Base-by-base conservation (phyloP, 202 grass and related monocot genomes). In the Zizania palustris region DNA sequence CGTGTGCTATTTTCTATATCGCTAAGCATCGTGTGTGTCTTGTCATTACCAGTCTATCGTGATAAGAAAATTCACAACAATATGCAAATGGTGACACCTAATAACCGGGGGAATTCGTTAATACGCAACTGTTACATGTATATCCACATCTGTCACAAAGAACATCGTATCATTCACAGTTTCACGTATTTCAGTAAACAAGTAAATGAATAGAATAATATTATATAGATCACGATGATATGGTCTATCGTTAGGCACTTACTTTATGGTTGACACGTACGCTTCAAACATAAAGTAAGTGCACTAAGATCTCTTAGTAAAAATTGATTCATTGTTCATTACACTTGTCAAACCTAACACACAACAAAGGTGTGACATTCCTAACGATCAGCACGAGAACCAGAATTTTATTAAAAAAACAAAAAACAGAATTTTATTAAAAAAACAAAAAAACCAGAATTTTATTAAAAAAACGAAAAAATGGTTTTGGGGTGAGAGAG, bases 1-100 rank as follows among this genome's bases (percentile, higher is more conserved):
- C 96, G 82, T 4, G 87, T 95, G 72, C 96, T 91, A 79, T 89
- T 89, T 71, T 98, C 96, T 68, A 98, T 92, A 66, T 98, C 91
- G 76, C 96, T 91, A 60, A 98, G 82, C 96, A 98, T 98, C 10
- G 96, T 98, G 46, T 98, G 96, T 9, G 91, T 98, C 83, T 99
- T 99, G 40, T 92, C 96, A 67, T 92, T 99, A 55, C 96, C 96
- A 36, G 96, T 99, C 96, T 99, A 84, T 38, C 59, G 72, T 75
- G n/a, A 56, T 79, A 71, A 20, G 37, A 9, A 43, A 74, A 83
- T 45, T 4, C 11, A 69, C 18, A 41, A 46, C 37, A 42, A 8
- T 51, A 58, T 19, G 44, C 63, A 11, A 20, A 37, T 2, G 36
- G 14, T 20, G 41, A 57, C 3, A 33, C 15, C 38, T 33, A 1